phyloP scores from a whole-genome alignment of 1,284 basidiomycete genomes.

The Leucoagaricus sp. region DNA sequence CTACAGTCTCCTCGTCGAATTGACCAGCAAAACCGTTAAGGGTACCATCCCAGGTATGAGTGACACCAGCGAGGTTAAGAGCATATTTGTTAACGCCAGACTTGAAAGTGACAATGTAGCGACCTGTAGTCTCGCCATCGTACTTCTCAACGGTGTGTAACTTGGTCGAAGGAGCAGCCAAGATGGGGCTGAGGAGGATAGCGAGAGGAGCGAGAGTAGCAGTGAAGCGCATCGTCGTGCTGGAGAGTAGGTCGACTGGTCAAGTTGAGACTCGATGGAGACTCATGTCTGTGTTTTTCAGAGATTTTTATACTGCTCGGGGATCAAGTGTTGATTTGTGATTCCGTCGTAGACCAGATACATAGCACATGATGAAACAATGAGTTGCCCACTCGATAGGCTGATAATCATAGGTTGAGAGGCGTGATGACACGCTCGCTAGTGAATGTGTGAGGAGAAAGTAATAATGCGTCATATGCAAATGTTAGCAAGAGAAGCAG shows the following conservation, averaged over 20 bases:
- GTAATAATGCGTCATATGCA: no score
- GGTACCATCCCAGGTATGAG: slow-evolving; percentile 32
- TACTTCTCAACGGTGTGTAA: slow-evolving; percentile 10
- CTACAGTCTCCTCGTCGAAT: slow-evolving; percentile 56
- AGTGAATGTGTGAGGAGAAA: slow-evolving; percentile 1
- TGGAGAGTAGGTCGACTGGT: not conserved
- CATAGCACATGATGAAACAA: no score
- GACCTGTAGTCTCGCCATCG: slow-evolving; percentile 26
- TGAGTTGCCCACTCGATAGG: no score
- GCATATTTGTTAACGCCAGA: slow-evolving; percentile 39
- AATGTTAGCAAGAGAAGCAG: no score
- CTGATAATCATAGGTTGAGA: not conserved
- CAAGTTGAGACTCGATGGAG: not conserved
- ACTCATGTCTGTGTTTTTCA: not conserved
- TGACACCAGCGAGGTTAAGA: slow-evolving; percentile 26
- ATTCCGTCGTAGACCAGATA: no score
- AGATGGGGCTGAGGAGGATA: slow-evolving; percentile 1
- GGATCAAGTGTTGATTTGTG: not conserved
- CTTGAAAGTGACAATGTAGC: slow-evolving; percentile 66
- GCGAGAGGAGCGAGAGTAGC: not conserved
- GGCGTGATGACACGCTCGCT: not conserved
- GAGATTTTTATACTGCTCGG: not conserved
- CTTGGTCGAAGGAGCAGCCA: not conserved
- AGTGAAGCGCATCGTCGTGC: not conserved
- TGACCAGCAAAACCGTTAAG: slow-evolving; percentile 63